Base-by-base conservation (phyloP, 2,329 filamentous ascomycete species). In the Talaromyces marneffei region DNA sequence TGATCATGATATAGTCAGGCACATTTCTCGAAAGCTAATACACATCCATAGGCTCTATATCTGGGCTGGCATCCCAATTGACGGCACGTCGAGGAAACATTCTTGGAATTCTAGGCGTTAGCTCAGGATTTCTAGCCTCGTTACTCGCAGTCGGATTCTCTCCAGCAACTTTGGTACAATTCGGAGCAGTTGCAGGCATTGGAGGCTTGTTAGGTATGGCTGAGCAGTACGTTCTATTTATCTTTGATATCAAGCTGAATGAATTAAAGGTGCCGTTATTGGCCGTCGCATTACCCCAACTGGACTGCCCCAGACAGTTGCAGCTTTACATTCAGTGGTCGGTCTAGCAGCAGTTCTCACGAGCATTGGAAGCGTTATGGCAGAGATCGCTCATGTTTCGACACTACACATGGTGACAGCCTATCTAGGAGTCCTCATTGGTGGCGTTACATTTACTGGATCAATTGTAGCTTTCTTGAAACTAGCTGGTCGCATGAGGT, bases 381-480 rank as follows among this genome's bases (percentile, higher is more conserved):
- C 85, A 16, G 83, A 89, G 66, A 80, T 92, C 7, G 79, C 83
- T 12, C 82, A 91, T 66, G 82, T 91, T 14, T 86, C 90, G 0
- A 92, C 87, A 4, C 78, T 95, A 9, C 92, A 96, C 70, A 83
- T 96, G 69, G 89, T 95, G 1, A 92, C 90, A 2, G 91, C 89
- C 0, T 96, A 96, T 69, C 78, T 95, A 0, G 92, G 91, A 56
- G 91, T 96, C 6, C 78, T 96, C 0, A 95, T 96, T 58, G 90
- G 85, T 66, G 92, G 92, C 60, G 87, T 96, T 35, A 96, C 92
- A 0, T 96, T 96, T 70, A 96, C 91, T 0, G 92, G 92, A 2
- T 94, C 90, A 2, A 87, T 96, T 56, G 90, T 96, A 0, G 92
- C 92, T 0, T 96, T 95, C 75, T 74, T 95, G 70, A 96, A 96